Evolutionary conservation across 331 rosid genomes (phyloP).

Genomic region (Erythrophleum ivorense): DNA sequence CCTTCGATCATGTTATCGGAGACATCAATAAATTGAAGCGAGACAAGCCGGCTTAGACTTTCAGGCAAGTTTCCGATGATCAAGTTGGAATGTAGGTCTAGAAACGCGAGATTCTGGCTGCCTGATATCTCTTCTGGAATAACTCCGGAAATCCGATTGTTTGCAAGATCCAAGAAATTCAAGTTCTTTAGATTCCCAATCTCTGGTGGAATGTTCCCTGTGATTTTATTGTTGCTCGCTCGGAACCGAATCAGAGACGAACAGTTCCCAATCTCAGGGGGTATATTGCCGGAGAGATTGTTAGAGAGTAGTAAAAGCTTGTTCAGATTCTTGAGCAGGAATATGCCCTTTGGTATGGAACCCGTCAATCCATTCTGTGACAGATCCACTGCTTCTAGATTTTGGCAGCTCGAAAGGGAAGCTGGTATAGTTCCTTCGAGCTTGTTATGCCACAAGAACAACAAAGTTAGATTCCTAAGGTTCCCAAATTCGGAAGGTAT

Average conservation of each 20-base stretch:
- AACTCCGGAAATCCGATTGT: constrained; percentile 56
- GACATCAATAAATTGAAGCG: constrained; percentile 73
- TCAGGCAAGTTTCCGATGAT: constrained; percentile 65
- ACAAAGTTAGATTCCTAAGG: constrained; percentile 62
- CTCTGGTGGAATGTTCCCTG: constrained; percentile 66
- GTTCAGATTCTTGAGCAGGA: constrained; percentile 69
- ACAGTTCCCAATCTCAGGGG: constrained; percentile 75
- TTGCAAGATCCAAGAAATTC: constrained; percentile 77
- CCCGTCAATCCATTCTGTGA: constrained; percentile 81
- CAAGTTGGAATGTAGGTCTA: constrained; percentile 80
- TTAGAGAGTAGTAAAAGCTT: constrained; percentile 83
- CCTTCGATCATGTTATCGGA: constrained; percentile 82
- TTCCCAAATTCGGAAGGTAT: constrained; percentile 81
- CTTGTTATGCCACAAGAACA: constrained; percentile 85
- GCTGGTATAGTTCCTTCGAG: constrained; percentile 81
- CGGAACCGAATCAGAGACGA: constrained; percentile 82
- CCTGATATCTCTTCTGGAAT: constrained; percentile 76
- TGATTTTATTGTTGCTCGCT: constrained; percentile 68
- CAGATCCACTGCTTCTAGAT: constrained; percentile 79
- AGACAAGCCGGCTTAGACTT: constrained; percentile 55
- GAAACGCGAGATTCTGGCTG: constrained; percentile 75
- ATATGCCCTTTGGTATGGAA: constrained; percentile 72
- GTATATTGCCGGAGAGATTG: constrained; percentile 71
- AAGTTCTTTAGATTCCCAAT: constrained; percentile 70
- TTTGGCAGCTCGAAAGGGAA: constrained; percentile 66